Base-by-base conservation (phyloP, 768 basidiomycete species). In the Rhizopogon sp. region DNA sequence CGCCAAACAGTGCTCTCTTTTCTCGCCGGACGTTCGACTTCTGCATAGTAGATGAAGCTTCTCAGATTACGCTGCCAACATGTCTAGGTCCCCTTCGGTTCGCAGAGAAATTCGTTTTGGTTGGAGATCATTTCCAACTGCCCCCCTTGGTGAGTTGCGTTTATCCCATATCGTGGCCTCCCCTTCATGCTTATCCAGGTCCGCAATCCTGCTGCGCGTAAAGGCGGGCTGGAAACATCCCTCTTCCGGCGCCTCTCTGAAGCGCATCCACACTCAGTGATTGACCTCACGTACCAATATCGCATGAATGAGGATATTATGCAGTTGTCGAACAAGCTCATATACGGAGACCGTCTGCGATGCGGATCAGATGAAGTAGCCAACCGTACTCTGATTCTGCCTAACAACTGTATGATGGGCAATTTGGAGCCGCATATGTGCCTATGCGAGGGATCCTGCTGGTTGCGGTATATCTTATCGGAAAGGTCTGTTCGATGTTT, bases 291-390 rank as follows among this genome's bases (percentile, higher is more conserved):
- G 0, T 79, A 88, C 55, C 97, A 99, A 66, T 99, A 98, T 66
- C 80, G 97, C 43, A 98, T 98, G 97, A 98, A 96, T 69, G 82
- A 82, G 53, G 93, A 96, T 57, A 97, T 98, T 66, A 98, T 98
- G 95, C 66, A 80, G 9, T 74, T 98, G 8, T 91, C 90, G 1
- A 98, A 98, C 68, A 78, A 76, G 54, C 83, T 98, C 45, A 85
- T 98, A 9, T 98, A 98, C 62, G 74, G 79, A 9, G 81, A 87
- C 55, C 79, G 86, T 17, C 76, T 98, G 41, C 77, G 73, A 45
- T 96, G 93, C 65, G 97, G 96, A 4, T 86, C 81, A 9, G 82
- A 84, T 44, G 72, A 74, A 16, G 83, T 96, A 10, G 89, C 90
- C 31, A 73, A 76, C 40, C 78, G 77, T 60, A 74, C 66, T 17